A percentile compares a stretch with the other conserved stretches of the same genome.
Conservation (phyloP, 129 eudicot species). For the Ambrosia artemisiifolia region DNA sequence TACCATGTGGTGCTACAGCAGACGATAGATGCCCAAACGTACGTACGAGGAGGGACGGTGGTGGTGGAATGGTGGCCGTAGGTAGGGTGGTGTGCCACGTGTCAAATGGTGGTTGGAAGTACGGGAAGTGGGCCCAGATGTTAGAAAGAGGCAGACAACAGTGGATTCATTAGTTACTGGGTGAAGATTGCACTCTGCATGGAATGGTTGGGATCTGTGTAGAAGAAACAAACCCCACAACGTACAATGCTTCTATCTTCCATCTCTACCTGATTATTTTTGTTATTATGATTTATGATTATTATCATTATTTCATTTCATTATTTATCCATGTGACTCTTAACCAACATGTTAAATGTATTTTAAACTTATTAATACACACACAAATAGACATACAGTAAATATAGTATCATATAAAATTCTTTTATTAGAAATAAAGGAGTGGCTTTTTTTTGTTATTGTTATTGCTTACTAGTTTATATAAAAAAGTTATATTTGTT, state of each 20-base stretch:
- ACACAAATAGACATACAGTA: too few species aligned
- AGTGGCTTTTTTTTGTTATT: too few species aligned
- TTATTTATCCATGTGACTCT: not conserved
- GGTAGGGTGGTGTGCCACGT: slow-evolving; percentile 18
- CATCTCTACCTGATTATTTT: not conserved
- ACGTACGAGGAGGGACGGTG: slow-evolving; percentile 19
- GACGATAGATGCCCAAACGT: slow-evolving; percentile 22
- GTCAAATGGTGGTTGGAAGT: not conserved
- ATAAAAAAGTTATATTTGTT: too few species aligned
- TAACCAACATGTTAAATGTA: too few species aligned
- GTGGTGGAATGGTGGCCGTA: not conserved
- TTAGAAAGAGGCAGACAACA: slow-evolving; percentile 30
- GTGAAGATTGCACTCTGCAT: slow-evolving; percentile 42
- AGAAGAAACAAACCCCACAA: slow-evolving; percentile 17
- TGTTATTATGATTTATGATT: too few species aligned
- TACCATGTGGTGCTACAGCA: slow-evolving; percentile 34
- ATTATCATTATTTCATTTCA: not conserved
- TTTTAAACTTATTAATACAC: too few species aligned
- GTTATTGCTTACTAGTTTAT: too few species aligned
- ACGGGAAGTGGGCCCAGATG: slow-evolving; percentile 10
- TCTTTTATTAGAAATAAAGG: too few species aligned
- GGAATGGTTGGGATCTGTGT: slow-evolving; percentile 39
- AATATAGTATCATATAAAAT: too few species aligned
- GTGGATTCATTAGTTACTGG: slow-evolving; percentile 33
- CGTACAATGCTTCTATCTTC: not conserved